Evolutionary conservation across 73 alveolate genomes (phyloP), one percentile per base, ranked within the genome.

Genomic region (Paramecium primaurelia): DNA sequence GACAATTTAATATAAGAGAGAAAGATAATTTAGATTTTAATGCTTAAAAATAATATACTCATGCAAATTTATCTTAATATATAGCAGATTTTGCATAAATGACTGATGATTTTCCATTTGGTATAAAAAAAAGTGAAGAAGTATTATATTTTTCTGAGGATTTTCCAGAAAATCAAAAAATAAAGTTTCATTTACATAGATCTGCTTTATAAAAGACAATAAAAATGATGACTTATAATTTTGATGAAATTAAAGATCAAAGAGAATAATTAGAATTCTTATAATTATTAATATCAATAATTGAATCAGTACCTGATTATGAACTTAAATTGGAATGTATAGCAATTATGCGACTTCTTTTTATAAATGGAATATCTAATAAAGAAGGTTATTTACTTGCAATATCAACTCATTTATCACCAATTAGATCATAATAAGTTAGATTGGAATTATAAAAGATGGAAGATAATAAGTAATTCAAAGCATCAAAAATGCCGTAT

Each of bases 21-120:
- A 32, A n/a, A 6, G 77, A 25, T 38, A 64, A 80, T n/a, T 20
- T 2, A 5, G 36, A 80, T 3, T 6, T 25, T 20, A 20, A 80
- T 42, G 47, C 47, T 25, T 9, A 6, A 8, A 73, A 80, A 47
- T 47, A 80, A 25, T 80, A 45, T 12, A 14, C 32, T 4, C 1
- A 80, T 47, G 16, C 64, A 14, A 73, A 80, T 45, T 26, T 49
- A 3, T 20, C 77, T 44, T 14, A n/a, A 26, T 80, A 28, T 44
- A 20, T 80, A 7, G 49, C 36, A 4, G 91, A 80, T 45, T 80
- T 80, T 26, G 28, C 73, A 32, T 9, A 20, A 12, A 25, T 42
- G 20, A 22, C 26, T 9, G 91, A 80, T 42, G 91, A 80, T 80
- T 80, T 80, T 47, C 91, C 91, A 8, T 80, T 80, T 47, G 91